Evolutionary conservation across 208 protist species (phyloP), one percentile per base, ranked within the genome.

Genomic region (Strigomonas culicis): DNA sequence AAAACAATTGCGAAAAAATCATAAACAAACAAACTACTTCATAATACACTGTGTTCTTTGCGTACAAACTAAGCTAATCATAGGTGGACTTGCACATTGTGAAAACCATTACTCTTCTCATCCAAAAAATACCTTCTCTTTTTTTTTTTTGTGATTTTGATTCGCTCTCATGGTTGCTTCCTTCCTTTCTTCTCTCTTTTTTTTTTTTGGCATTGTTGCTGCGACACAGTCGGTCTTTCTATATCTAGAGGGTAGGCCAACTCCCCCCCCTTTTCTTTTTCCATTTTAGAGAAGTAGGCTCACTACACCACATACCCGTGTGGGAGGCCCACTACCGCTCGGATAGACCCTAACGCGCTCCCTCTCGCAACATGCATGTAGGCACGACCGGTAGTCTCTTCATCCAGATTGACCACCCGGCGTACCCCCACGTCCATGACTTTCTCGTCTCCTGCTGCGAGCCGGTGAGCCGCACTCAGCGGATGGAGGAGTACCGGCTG

Each of bases 361-460:
- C n/a, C 3, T 39, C 32, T 39, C 32, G 15, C 52, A 30, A 27
- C 21, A 92, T 92, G 88, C 82, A 85, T 74, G 70, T 93, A 1
- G 80, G 82, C 0, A 68, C 72, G 6, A 74, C 74, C 2, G 90
- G 90, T 46, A 82, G 75, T 56, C 74, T 95, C 28, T 93, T 77
- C 52, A 68, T 96, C 49, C 73, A 92, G 60, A 84, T 61, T 52
- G 66, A 66, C n/a, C 84, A 93, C 70, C 80, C 86, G 0, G 84
- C 81, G 10, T 93, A 93, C 66, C 67, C 74, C 24, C 75, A 84
- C 46, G 68, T 96, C 19, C 67, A 64, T 21, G 85, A 96, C 71
- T 96, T 96, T 60, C 84, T 96, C 31, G 77, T 91, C 30, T 90
- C 85, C 3, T 93, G 86, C 76, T 93, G 84, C 72, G 85, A 96